Percentiles rank a stretch among this genome's conserved stretches.
Evolutionary conservation across 2,329 filamentous ascomycete species (phyloP).

Genomic region (Aspergillus fumigatus): DNA sequence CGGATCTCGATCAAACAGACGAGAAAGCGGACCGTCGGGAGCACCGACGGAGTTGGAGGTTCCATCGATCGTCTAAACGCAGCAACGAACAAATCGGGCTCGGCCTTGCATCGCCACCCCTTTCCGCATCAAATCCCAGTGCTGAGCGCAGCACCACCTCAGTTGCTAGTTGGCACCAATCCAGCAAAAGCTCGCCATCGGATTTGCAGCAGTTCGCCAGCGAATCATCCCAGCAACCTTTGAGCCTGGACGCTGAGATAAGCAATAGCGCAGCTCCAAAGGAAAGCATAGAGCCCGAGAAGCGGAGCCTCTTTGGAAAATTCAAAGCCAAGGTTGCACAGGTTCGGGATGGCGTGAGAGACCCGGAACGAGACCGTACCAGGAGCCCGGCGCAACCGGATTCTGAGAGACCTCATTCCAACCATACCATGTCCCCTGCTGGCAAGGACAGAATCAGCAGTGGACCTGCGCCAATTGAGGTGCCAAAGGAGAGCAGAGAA

Average conservation of each 20-base stretch:
- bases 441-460: constrained; percentile 16
- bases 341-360: constrained; percentile 51
- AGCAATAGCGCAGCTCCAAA: constrained; percentile 23
- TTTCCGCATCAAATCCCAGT: constrained; percentile 58
- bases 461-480: constrained; percentile 21
- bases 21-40: constrained; percentile 61
- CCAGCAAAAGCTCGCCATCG: constrained; percentile 43
- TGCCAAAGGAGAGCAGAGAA: constrained; percentile 20
- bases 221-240: constrained; percentile 32
- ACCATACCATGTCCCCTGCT: constrained; percentile 34
- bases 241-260: constrained; percentile 38
- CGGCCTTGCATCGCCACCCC: constrained; percentile 43
- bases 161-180: constrained; percentile 55
- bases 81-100: constrained; percentile 50
- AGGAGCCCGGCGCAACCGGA: constrained; percentile 47
- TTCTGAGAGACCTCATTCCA: constrained; percentile 28
- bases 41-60: constrained; percentile 69
- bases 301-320: constrained; percentile 60
- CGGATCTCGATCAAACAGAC: constrained; percentile 70
- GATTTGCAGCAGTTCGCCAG: constrained; percentile 38
- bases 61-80: constrained; percentile 53
- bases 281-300: constrained; percentile 43
- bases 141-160: constrained; percentile 66
- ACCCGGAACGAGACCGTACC: constrained; percentile 50
- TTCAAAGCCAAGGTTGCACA: constrained; percentile 59